Conservation (phyloP, 139 green algal species). For the Pleodorina starrii region DNA sequence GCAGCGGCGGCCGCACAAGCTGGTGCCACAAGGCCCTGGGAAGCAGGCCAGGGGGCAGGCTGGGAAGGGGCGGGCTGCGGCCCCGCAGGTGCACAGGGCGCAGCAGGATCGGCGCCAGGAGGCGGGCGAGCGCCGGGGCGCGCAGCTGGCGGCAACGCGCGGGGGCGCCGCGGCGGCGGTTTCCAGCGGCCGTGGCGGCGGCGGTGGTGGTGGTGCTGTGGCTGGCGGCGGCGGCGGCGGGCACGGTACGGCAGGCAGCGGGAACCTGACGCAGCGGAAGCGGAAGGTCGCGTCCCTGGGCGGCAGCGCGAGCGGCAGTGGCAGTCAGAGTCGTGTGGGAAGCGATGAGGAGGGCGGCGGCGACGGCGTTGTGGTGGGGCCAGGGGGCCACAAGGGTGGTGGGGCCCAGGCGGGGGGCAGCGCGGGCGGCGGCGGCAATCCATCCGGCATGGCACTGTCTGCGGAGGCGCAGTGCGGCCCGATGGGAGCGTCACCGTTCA, state of each 20-base stretch:
- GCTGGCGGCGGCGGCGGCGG: background rate
- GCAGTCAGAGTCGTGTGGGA: background rate
- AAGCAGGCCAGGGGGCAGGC: background rate
- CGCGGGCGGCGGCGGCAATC: no score
- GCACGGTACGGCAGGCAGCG: no score
- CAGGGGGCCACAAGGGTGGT: background rate
- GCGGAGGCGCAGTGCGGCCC: no score
- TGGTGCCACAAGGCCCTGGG: background rate
- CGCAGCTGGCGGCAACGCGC: no score
- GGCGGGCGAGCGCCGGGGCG: no score
- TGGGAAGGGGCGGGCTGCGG: no score
- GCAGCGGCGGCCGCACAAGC: background rate
- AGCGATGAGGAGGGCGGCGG: background rate
- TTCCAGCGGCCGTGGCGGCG: background rate
- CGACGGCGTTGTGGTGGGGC: background rate
- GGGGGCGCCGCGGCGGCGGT: background rate
- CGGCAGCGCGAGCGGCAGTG: constrained; percentile 1
- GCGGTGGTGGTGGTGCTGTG: background rate
- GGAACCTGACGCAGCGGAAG: background rate
- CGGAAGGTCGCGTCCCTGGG: constrained; percentile 26
- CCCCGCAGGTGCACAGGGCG: background rate
- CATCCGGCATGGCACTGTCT: no score
- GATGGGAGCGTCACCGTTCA: no score
- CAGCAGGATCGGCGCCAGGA: background rate
- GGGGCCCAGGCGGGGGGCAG: no score